A percentile compares a stretch with the other conserved stretches of the same genome.
phyloP scores from a whole-genome alignment of 768 basidiomycete genomes.

The Mycena haematopus region DNA sequence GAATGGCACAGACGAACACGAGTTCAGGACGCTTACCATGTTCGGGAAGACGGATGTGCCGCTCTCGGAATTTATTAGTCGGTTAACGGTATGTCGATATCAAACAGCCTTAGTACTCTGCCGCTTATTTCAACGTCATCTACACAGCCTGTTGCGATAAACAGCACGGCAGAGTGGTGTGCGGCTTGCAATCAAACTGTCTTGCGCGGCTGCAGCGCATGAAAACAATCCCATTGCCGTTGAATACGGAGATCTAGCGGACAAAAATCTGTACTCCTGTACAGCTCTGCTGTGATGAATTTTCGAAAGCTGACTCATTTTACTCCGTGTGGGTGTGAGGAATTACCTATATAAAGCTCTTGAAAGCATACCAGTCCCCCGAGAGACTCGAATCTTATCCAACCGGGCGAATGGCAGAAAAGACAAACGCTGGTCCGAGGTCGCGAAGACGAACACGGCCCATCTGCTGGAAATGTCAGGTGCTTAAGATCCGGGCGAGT shows the following conservation, averaged over 20 bases:
- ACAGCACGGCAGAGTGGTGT: conserved; percentile 54
- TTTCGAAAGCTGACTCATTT: not conserved
- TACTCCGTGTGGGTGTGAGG: not conserved
- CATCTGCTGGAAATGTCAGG: not conserved
- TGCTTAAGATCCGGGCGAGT: not conserved
- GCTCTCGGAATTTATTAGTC: conserved; percentile 45
- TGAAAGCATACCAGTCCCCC: not conserved
- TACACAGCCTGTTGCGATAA: conserved; percentile 45
- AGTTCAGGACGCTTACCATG: conserved; percentile 43
- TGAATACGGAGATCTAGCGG: not conserved
- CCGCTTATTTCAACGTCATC: not conserved
- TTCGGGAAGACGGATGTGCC: conserved; percentile 43
- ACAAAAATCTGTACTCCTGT: not conserved
- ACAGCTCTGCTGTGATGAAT: not conserved
- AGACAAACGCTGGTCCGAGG: not conserved
- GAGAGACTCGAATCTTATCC: not conserved
- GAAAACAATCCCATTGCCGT: not conserved
- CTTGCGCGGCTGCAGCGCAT: conserved; percentile 43
- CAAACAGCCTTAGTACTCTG: not conserved
- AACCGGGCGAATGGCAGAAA: not conserved
- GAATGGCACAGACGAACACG: conserved; percentile 48
- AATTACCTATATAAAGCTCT: not conserved
- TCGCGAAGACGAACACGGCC: not conserved
- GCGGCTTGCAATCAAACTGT: conserved; percentile 48
- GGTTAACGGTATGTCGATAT: conserved; percentile 41